phyloP scores from a whole-genome alignment of 2,329 filamentous ascomycete species.

The Pestalotiopsis sp. region DNA sequence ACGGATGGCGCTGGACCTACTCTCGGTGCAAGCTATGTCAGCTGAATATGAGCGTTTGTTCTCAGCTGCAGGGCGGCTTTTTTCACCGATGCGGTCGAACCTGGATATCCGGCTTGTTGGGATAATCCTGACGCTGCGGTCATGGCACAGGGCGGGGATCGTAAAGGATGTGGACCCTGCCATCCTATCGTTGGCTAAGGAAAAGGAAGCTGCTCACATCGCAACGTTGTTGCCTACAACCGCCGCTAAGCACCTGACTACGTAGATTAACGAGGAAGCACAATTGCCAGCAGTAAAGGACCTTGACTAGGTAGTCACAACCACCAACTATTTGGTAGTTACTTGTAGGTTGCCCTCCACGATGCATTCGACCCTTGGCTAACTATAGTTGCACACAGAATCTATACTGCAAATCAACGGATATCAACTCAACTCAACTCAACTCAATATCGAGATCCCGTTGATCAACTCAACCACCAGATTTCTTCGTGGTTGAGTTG shows the following conservation, averaged over 20 bases:
- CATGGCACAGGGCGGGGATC: neutral
- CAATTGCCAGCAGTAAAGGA: too few species aligned
- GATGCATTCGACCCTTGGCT: too few species aligned
- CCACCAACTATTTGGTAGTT: neutral
- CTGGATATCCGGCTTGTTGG: neutral
- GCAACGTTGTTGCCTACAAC: neutral
- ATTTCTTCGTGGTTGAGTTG: too few species aligned
- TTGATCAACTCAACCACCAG: neutral
- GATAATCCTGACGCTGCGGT: neutral
- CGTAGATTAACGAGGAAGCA: too few species aligned
- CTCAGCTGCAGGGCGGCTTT: neutral
- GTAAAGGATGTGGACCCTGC: neutral
- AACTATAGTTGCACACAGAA: too few species aligned
- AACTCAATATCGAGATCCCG: too few species aligned
- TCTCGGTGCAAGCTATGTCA: neutral
- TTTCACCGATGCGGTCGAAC: neutral
- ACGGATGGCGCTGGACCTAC: neutral
- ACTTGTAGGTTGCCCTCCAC: too few species aligned
- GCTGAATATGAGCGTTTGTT: neutral
- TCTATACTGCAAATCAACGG: too few species aligned
- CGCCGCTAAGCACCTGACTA: too few species aligned
- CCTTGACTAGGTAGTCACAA: neutral
- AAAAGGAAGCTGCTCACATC: neutral
- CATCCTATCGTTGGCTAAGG: neutral
- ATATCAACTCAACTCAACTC: too few species aligned